These are phyloP conservation scores for Metarhizium robertsii DNA, from an alignment of 2,329 filamentous ascomycete genomes.

Conservation along the genomic window DNA sequence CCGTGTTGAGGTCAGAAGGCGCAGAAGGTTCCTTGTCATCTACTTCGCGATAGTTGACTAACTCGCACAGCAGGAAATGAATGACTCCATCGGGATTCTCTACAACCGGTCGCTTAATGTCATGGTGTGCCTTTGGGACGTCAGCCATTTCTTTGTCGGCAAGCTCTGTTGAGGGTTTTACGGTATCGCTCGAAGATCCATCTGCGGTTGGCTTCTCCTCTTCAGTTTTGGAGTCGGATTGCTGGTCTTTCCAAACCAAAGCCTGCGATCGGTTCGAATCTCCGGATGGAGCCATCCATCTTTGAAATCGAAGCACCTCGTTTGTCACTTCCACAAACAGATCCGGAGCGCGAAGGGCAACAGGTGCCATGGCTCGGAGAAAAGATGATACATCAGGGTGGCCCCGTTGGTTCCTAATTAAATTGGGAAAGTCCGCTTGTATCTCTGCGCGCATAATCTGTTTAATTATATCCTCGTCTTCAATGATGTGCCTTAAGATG, in stretches of 20 bases:
- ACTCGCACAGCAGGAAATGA: slow-evolving; percentile 85
- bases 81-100: slow-evolving; percentile 93
- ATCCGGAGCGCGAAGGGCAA: slow-evolving; percentile 72
- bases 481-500: slow-evolving; percentile 83
- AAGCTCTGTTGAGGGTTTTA: slow-evolving; percentile 52
- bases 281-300: slow-evolving; percentile 40
- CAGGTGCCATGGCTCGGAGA: slow-evolving; percentile 65
- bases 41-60: slow-evolving; percentile 85
- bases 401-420: slow-evolving; percentile 38
- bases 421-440: slow-evolving; percentile 60
- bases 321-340: slow-evolving; percentile 83
- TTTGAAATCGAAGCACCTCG: slow-evolving; percentile 67
- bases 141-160: slow-evolving; percentile 54
- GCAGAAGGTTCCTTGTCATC: slow-evolving; percentile 64
- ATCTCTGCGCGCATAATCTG: slow-evolving; percentile 92
- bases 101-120: slow-evolving; percentile 73
- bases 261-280: slow-evolving; percentile 23
- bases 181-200: slow-evolving; percentile 25
- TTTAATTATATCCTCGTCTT: slow-evolving; percentile 84
- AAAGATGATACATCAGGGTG: slow-evolving; percentile 61
- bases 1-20: slow-evolving; percentile 29
- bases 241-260: slow-evolving; percentile 29
- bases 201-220: slow-evolving; percentile 10
- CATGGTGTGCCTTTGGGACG: slow-evolving; percentile 50
- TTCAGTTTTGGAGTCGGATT: slow-evolving; percentile 11